Conservation (phyloP, 139 green algal genomes). For the Chlamydomonas asymmetrica region DNA sequence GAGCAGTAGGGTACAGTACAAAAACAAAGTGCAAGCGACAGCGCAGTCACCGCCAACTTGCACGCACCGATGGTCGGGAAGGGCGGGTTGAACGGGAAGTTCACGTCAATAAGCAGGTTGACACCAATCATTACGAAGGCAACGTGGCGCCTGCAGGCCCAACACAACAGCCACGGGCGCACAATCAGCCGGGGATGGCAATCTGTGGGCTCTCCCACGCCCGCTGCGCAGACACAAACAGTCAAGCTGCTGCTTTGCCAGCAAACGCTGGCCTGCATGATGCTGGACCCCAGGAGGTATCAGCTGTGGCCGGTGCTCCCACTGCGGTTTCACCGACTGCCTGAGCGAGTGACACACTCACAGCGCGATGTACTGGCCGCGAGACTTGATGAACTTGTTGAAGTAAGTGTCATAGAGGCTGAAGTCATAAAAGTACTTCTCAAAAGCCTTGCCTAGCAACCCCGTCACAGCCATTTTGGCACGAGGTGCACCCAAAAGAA, state of each 20-base stretch:
- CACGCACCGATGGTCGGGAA: conserved; percentile 54
- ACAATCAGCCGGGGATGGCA: too few relatives aligned
- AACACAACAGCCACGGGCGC: too few relatives aligned
- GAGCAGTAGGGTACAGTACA: not conserved
- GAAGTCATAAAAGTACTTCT: conserved; percentile 49
- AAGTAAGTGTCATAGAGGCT: conserved; percentile 36
- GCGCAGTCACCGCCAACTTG: not conserved
- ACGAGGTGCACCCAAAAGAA: too few relatives aligned
- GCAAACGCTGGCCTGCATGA: too few relatives aligned
- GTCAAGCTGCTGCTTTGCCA: too few relatives aligned
- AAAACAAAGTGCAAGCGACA: not conserved
- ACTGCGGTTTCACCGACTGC: too few relatives aligned
- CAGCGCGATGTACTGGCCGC: conserved; percentile 43
- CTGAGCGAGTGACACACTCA: too few relatives aligned
- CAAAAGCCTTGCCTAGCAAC: conserved; percentile 38
- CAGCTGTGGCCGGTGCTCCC: too few relatives aligned
- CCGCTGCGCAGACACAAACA: too few relatives aligned
- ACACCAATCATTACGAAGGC: conserved; percentile 35
- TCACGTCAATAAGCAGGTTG: conserved; percentile 46
- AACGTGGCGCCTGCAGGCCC: conserved; percentile 49
- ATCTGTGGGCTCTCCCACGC: too few relatives aligned
- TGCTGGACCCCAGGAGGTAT: too few relatives aligned
- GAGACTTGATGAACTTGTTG: conserved; percentile 37
- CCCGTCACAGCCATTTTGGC: too few relatives aligned
- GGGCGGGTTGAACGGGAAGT: conserved; percentile 57